These are phyloP conservation scores for Boechera stricta DNA, from an alignment of 345 rosid genomes.

Conservation along the genomic window DNA sequence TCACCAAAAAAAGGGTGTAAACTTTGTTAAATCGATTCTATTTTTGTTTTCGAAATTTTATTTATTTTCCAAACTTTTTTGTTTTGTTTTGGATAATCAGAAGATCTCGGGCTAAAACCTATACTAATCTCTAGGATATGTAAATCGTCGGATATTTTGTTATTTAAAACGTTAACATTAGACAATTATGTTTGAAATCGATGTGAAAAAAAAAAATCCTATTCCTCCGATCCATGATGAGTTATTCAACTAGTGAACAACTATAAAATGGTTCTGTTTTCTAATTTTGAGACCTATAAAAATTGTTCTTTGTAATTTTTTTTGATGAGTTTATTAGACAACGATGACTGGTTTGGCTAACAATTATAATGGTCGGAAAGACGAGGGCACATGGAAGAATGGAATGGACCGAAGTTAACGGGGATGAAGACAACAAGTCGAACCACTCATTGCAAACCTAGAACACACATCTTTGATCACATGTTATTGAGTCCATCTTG, in stretches of 20 bases:
- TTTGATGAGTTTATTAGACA: background rate
- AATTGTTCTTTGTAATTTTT: no score
- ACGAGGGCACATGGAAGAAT: slow-evolving; percentile 37
- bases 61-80: background rate
- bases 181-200: no score
- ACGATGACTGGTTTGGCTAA: slow-evolving; percentile 11
- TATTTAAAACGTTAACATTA: no score
- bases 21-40: background rate
- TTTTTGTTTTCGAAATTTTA: background rate
- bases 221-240: no score
- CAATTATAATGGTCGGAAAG: slow-evolving; percentile 8
- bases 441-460: slow-evolving; percentile 35
- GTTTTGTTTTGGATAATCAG: no score
- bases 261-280: no score
- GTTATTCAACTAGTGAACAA: no score
- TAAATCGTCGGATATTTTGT: no score
- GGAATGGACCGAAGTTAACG: slow-evolving; percentile 28
- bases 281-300: no score
- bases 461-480: slow-evolving; percentile 32
- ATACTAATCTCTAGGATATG: no score
- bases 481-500: slow-evolving; percentile 31
- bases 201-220: no score
- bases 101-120: no score
- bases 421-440: slow-evolving; percentile 35
- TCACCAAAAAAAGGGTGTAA: background rate